Evolutionary conservation across 495 filamentous ascomycete genomes (phyloP).

Genomic region (Annulohypoxylon bovei): DNA sequence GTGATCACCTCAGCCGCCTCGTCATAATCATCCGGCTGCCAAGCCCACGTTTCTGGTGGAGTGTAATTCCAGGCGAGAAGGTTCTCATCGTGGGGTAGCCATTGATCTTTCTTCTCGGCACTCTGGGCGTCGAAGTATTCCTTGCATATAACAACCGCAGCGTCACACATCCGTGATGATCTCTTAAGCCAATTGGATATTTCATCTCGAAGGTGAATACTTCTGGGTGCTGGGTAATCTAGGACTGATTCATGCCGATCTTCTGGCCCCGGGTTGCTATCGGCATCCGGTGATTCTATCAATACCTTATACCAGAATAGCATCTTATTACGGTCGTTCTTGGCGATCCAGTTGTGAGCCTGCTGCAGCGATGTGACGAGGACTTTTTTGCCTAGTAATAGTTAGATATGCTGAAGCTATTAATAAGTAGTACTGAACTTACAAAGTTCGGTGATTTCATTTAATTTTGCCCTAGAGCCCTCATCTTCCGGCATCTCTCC

Average conservation of each 20-base stretch:
- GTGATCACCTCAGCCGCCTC: conserved; percentile 49
- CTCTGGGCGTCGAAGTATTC: conserved; percentile 51
- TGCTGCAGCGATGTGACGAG: conserved; percentile 90
- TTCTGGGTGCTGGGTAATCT: conserved; percentile 41
- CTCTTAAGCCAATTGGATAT: conserved; percentile 60
- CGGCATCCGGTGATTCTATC: conserved; percentile 52
- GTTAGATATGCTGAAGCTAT: conserved; percentile 34
- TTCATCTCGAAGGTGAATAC: conserved; percentile 50
- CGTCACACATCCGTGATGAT: conserved; percentile 61
- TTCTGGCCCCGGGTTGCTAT: conserved; percentile 57
- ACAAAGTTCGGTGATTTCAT: conserved; percentile 66
- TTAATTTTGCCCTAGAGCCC: conserved; percentile 55
- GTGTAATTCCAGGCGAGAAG: conserved; percentile 56
- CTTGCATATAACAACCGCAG: conserved; percentile 51
- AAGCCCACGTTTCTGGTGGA: conserved; percentile 43
- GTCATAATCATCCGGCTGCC: conserved; percentile 46
- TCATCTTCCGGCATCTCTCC: conserved; percentile 80
- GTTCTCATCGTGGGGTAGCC: conserved; percentile 48
- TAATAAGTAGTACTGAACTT: conserved; percentile 35
- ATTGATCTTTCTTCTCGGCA: conserved; percentile 45
- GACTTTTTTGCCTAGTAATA: conserved; percentile 78
- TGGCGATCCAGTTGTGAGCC: conserved; percentile 89
- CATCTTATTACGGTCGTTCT: conserved; percentile 91
- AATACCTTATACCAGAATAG: conserved; percentile 85
- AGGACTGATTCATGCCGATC: conserved; percentile 44